These are phyloP conservation scores for Amanita phalloides DNA, from an alignment of 768 basidiomycete genomes.

Conservation along the genomic window DNA sequence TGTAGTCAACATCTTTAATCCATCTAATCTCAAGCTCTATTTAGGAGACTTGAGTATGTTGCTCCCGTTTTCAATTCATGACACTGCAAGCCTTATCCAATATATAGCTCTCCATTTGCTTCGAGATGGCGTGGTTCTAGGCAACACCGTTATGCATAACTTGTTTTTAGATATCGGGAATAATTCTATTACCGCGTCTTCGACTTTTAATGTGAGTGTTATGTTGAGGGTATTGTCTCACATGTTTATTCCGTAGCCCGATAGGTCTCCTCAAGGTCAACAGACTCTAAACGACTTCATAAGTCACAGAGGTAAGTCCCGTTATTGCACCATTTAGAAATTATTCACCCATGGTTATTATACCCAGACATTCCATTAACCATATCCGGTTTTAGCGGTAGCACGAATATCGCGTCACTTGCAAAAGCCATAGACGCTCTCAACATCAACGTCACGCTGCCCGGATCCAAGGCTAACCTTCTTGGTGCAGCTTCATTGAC, in stretches of 20 bases:
- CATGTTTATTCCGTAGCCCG: constrained; percentile 31
- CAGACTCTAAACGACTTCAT: constrained; percentile 63
- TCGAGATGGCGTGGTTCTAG: constrained; percentile 39
- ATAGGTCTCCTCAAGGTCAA: constrained; percentile 44
- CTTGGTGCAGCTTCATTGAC: constrained; percentile 44
- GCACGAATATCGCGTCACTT: constrained; percentile 49
- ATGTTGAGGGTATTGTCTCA: not conserved
- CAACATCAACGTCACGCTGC: constrained; percentile 43
- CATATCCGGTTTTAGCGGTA: constrained; percentile 49
- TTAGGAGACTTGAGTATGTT: constrained; percentile 54
- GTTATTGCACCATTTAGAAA: not conserved
- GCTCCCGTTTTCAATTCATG: not conserved
- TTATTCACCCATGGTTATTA: not conserved
- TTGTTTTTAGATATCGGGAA: constrained; percentile 48
- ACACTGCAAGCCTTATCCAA: not conserved
- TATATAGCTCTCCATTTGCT: constrained; percentile 43
- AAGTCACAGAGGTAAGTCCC: constrained; percentile 36
- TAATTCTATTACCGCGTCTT: constrained; percentile 41
- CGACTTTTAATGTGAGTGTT: constrained; percentile 37
- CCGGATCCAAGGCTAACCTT: constrained; percentile 47
- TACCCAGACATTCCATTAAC: constrained; percentile 39
- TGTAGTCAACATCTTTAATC: constrained; percentile 54
- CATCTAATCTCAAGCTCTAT: constrained; percentile 50
- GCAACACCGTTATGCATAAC: constrained; percentile 52
- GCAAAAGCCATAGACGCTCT: constrained; percentile 51